Evolutionary conservation across 2,329 filamentous ascomycete genomes (phyloP).

Genomic region (Claviceps cyperi): DNA sequence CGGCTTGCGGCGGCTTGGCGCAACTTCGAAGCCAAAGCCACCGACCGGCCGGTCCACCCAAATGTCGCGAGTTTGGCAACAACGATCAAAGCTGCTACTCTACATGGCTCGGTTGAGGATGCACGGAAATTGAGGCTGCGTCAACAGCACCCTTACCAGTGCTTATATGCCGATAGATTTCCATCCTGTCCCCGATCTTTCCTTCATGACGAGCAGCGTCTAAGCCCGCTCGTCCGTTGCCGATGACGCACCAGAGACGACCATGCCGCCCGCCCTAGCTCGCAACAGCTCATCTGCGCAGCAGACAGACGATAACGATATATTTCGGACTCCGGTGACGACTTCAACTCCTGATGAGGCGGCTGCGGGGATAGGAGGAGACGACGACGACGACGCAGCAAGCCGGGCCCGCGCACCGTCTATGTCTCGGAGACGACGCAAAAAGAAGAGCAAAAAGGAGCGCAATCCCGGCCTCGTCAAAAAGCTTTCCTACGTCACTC

Average conservation of each 20-base stretch:
- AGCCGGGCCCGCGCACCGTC: slow-evolving; percentile 11
- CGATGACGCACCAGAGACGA: slow-evolving; percentile 21
- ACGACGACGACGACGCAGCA: slow-evolving; percentile 5
- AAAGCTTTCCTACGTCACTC: slow-evolving; percentile 46
- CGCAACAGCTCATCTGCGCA: slow-evolving; percentile 9
- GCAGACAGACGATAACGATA: background rate
- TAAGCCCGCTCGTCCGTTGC: slow-evolving; percentile 13
- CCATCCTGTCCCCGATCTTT: slow-evolving; percentile 6
- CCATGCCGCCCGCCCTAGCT: slow-evolving; percentile 28
- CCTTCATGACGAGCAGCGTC: slow-evolving; percentile 11
- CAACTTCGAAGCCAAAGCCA: background rate
- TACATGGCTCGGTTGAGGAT: background rate
- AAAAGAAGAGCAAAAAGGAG: slow-evolving; percentile 22
- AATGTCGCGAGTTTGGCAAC: background rate
- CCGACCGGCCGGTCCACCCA: no score
- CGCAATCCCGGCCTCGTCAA: slow-evolving; percentile 32
- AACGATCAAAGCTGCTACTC: background rate
- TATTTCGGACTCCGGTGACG: background rate
- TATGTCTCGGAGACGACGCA: slow-evolving; percentile 19
- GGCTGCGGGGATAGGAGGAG: background rate
- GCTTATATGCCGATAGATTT: background rate
- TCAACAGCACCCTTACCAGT: background rate
- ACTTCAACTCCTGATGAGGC: slow-evolving; percentile 4
- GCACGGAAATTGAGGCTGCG: background rate
- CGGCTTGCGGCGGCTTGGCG: background rate